Conservation (phyloP, 176 grass and related monocot species). For the Triticum dicoccoides region DNA sequence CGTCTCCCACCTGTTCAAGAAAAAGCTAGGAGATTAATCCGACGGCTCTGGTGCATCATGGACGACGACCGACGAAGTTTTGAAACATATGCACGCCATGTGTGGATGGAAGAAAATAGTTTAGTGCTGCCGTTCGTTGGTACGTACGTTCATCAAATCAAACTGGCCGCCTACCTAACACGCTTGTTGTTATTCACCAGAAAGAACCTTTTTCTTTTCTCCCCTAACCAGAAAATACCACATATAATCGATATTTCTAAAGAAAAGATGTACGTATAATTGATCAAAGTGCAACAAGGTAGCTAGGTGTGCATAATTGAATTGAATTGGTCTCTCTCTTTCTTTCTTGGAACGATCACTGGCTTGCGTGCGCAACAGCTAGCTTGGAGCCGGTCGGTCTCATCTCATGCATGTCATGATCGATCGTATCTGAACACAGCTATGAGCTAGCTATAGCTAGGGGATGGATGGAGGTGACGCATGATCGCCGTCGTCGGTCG, state of each 20-base stretch:
- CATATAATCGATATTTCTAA: background rate
- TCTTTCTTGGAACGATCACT: background rate
- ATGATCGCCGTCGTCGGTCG: background rate
- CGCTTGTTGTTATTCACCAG: slow-evolving; percentile 33
- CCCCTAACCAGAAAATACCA: background rate
- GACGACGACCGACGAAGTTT: background rate
- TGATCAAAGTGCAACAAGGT: background rate
- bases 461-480: background rate
- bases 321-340: slow-evolving; percentile 39
- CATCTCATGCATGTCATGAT: background rate
- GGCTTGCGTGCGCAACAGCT: slow-evolving; percentile 23
- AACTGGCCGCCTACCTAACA: slow-evolving; percentile 43
- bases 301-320: slow-evolving; percentile 1
- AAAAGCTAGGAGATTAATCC: background rate
- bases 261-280: background rate
- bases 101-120: background rate
- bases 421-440: background rate
- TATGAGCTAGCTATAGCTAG: background rate
- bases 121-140: slow-evolving; percentile 10
- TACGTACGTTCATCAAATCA: slow-evolving; percentile 17
- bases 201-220: background rate
- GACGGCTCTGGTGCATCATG: background rate
- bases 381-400: background rate
- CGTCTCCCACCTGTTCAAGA: slow-evolving; percentile 68
- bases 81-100: slow-evolving; percentile 13